Evolutionary conservation across 257 asterid genomes (phyloP).

Genomic region (Nicotiana knightiana): DNA sequence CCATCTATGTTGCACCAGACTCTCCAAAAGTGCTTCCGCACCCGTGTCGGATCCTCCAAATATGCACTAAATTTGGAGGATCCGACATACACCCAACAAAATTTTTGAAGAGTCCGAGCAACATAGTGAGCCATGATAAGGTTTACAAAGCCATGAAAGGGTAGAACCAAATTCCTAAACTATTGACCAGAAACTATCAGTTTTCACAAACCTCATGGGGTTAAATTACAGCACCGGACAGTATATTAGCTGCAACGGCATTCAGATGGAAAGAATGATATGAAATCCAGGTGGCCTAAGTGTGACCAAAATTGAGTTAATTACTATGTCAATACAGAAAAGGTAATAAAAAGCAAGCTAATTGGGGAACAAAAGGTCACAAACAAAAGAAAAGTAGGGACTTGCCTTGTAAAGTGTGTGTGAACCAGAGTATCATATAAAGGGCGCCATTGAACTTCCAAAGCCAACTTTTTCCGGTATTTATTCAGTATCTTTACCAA

Average conservation of each 20-base stretch:
- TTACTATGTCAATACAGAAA: not conserved
- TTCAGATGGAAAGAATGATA: not conserved
- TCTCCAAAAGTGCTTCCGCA: too few species aligned
- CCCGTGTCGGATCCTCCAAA: too few species aligned
- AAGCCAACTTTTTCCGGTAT: constrained; percentile 67
- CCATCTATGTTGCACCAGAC: too few species aligned
- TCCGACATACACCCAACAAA: too few species aligned
- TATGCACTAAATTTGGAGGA: too few species aligned
- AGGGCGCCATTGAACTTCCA: constrained; percentile 87
- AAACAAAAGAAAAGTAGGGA: constrained; percentile 3
- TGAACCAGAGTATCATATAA: constrained; percentile 67
- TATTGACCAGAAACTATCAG: not conserved
- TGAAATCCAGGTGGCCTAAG: not conserved
- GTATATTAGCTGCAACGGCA: not conserved
- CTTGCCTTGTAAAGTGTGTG: constrained; percentile 87
- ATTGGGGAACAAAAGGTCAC: not conserved
- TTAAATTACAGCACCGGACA: not conserved
- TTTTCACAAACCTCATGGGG: not conserved
- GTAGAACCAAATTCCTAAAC: not conserved
- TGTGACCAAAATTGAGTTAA: not conserved
- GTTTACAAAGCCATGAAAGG: not conserved
- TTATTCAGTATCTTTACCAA: constrained; percentile 78
- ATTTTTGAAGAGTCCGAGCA: too few species aligned
- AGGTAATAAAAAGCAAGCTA: constrained; percentile 11
- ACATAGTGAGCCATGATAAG: not conserved